Percentiles rank a stretch among this genome's conserved stretches.
Evolutionary conservation across 345 rosid genomes (phyloP).

Genomic region (Eutrema yunnanense): DNA sequence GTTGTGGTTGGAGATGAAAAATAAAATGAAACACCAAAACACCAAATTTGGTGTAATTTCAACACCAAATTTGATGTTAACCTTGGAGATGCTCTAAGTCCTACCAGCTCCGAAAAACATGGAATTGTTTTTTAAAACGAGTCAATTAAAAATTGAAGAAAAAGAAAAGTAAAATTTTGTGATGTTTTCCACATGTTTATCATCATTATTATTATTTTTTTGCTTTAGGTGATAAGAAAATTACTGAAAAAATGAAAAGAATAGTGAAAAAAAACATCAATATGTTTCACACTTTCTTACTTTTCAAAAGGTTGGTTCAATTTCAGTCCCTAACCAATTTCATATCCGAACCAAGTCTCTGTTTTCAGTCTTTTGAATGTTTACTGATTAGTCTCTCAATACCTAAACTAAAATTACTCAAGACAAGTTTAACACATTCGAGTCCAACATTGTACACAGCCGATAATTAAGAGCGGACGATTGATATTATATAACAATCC

Average conservation of each 20-base stretch:
- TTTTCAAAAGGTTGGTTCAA: not conserved
- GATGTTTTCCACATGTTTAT: not conserved
- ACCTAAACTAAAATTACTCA: not conserved
- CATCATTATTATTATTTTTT: not conserved
- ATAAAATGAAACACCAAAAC: no score
- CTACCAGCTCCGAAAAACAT: not conserved
- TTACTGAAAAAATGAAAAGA: not conserved
- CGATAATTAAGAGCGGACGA: not conserved
- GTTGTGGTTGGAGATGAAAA: no score
- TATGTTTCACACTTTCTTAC: not conserved
- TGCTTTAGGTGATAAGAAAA: not conserved
- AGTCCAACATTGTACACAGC: not conserved
- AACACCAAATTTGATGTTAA: no score
- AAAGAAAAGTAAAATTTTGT: slow-evolving; percentile 1
- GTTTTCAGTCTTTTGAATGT: not conserved
- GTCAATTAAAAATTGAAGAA: not conserved
- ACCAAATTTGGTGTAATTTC: no score
- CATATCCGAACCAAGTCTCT: not conserved
- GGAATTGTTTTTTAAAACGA: not conserved
- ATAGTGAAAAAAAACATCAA: not conserved
- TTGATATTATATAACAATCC: not conserved
- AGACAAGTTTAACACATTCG: not conserved
- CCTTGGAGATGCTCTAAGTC: no score
- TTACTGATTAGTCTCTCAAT: not conserved
- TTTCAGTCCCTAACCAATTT: not conserved